Evolutionary conservation across 169 alveolate species (phyloP), one percentile per base, ranked within the genome.

Genomic region (Eimeria brunetti): DNA sequence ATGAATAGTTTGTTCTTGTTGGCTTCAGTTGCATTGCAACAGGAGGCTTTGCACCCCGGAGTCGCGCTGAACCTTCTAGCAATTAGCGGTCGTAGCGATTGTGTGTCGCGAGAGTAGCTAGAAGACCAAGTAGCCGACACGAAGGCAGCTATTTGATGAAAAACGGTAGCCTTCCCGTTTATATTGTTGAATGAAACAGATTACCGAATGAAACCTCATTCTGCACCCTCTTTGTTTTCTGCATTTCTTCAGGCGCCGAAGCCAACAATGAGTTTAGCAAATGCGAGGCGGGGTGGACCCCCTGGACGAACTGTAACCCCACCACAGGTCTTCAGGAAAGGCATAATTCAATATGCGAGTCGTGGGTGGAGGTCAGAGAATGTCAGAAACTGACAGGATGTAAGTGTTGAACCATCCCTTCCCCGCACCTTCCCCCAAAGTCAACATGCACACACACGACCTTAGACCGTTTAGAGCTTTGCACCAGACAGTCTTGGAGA

Each of bases 351-450:
- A 20, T 2, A 36, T 85, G 91, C 78, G 62, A 56, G 75, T 2
- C 44, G 9, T 85, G 75, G 91, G 60, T 38, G 76, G 91, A 85
- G 69, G 80, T 58, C 22, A 12, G 46, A 58, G 91, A 85, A 41
- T 85, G 91, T 62, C 16, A 85, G 78, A 60, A 85, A 41, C 49
- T 33, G 2, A 33, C 90, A 53, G 90, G 75, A 83, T 83, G 90
- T 83, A 53, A 51, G 90, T 56, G 8, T 16, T 78, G 18, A 2
- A 27, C 83, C 7, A 1, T 71, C 51, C 9, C 0, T 49, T 8
- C 27, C 73, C 73, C 38, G 8, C 73, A 12, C 73, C 33, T 0
- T 24, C 14, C 67, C 67, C 67, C 22, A 1, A 58, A 58, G 67
- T 58, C 67, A 24, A n/a, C n/a, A n/a, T n/a, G n/a, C n/a, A n/a